Conservation (phyloP, 202 grass and related monocot genomes). For the Zoysia matrella region DNA sequence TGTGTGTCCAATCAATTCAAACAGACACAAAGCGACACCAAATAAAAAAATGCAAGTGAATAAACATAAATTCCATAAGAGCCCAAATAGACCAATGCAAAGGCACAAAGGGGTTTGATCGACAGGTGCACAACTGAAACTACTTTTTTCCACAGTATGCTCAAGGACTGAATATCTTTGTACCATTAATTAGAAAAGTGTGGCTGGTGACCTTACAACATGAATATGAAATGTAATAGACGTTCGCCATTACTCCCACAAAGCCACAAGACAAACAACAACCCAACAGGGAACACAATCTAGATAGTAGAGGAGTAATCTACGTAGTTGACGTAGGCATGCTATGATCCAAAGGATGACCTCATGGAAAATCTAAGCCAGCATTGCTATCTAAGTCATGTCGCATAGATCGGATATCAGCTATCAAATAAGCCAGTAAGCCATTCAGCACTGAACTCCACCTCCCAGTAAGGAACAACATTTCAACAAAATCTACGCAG, state of each 20-base stretch:
- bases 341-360: background rate
- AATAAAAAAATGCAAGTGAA: background rate
- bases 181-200: background rate
- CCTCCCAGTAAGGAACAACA: background rate
- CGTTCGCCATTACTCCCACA: background rate
- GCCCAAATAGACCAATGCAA: background rate
- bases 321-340: too few species aligned
- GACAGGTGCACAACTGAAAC: background rate
- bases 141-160: background rate
- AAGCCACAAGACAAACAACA: background rate
- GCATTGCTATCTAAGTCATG: background rate
- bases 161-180: background rate
- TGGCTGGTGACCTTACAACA: background rate
- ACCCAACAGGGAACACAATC: background rate
- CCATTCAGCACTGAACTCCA: background rate
- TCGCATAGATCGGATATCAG: background rate
- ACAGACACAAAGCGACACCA: background rate
- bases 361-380: background rate
- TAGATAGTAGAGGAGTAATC: background rate
- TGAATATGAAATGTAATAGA: background rate
- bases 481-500: slow-evolving; percentile 22
- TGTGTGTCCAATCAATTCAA: background rate
- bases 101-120: background rate
- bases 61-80: background rate
- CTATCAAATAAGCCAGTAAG: background rate